Conservation (phyloP, 176 grass and related monocot genomes). For the Canna indica region DNA sequence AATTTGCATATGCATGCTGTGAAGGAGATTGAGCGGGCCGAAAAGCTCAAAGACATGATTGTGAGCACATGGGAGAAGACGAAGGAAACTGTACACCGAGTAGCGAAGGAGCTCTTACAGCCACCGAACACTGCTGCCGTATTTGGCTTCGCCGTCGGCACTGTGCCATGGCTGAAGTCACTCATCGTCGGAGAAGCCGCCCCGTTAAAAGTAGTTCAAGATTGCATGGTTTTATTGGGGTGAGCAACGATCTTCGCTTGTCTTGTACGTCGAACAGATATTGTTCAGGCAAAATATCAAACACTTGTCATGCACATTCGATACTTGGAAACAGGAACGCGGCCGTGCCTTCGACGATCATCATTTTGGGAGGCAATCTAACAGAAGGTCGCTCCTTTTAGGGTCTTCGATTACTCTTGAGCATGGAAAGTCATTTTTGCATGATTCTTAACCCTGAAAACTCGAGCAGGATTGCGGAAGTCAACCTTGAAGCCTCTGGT, state of each 20-base stretch:
- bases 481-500: slow-evolving; percentile 12
- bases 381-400: slow-evolving; percentile 28
- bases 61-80: neutral
- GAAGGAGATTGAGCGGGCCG: neutral
- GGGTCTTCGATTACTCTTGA: neutral
- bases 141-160: slow-evolving; percentile 32
- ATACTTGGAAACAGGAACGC: slow-evolving; percentile 31
- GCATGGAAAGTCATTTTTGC: neutral
- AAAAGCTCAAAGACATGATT: neutral
- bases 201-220: slow-evolving; percentile 34
- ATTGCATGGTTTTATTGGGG: slow-evolving; percentile 26
- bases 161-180: slow-evolving; percentile 27
- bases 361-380: slow-evolving; percentile 59
- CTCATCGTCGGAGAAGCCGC: slow-evolving; percentile 27
- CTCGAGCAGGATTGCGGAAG: slow-evolving; percentile 21
- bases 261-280: too few relatives aligned
- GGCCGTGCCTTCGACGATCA: slow-evolving; percentile 45
- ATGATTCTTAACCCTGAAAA: too few relatives aligned
- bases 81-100: slow-evolving; percentile 1
- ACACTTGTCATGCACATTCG: neutral
- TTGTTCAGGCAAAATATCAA: neutral
- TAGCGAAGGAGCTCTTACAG: slow-evolving; percentile 31
- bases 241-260: neutral
- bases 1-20: neutral
- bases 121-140: slow-evolving; percentile 51